A percentile compares a stretch with the other conserved stretches of the same genome.
Evolutionary conservation across 805 yeast species (phyloP).

Genomic region (Myxozyma vanderwaltii): DNA sequence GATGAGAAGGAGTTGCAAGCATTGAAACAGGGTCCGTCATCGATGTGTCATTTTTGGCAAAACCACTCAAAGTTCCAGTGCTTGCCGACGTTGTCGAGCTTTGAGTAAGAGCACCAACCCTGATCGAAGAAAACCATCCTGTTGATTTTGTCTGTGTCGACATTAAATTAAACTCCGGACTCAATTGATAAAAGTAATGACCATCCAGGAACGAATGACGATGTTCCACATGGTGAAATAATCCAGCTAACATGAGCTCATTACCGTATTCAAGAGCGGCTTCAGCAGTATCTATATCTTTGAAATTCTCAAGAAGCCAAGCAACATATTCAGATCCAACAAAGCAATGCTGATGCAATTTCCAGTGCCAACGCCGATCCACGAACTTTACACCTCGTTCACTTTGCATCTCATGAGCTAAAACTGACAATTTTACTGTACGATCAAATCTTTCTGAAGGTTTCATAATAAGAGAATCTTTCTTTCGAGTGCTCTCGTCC

Average conservation of each 20-base stretch:
- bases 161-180: conserved; percentile 50
- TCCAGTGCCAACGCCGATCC: conserved; percentile 91
- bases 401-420: conserved; percentile 68
- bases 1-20: background rate
- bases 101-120: conserved; percentile 12
- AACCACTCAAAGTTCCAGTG: background rate
- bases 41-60: conserved; percentile 9
- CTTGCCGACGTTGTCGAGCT: background rate
- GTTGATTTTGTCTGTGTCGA: background rate
- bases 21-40: conserved; percentile 5
- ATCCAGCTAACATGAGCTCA: conserved; percentile 64
- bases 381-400: conserved; percentile 62
- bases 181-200: conserved; percentile 80
- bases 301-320: conserved; percentile 79
- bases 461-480: conserved; percentile 44
- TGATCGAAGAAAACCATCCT: conserved; percentile 31
- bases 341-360: conserved; percentile 72
- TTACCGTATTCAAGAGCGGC: conserved; percentile 85
- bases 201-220: conserved; percentile 90
- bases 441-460: conserved; percentile 49
- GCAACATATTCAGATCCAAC: conserved; percentile 82
- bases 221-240: conserved; percentile 79
- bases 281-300: conserved; percentile 77
- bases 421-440: conserved; percentile 51
- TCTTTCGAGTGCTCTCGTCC: conserved; percentile 39